These are phyloP conservation scores for Funneliformis mosseae DNA, from an alignment of 192 early-diverging fungal genomes.

Conservation along the genomic window DNA sequence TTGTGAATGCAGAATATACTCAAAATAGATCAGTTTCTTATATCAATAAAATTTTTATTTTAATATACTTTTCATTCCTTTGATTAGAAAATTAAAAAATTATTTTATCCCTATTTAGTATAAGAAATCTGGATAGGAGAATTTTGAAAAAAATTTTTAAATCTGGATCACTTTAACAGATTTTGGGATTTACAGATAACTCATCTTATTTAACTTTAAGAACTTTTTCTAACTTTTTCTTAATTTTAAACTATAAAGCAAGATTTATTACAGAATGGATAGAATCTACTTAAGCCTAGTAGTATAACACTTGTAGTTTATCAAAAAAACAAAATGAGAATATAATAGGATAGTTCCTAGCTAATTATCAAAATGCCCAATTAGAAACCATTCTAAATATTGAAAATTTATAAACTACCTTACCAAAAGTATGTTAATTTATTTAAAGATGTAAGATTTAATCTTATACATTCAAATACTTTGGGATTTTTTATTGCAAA, in stretches of 20 bases:
- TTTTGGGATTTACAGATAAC: slow-evolving; percentile 67
- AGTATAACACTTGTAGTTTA: slow-evolving; percentile 90
- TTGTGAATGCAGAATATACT: slow-evolving; percentile 74
- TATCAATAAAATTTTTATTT: no score
- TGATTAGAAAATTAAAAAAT: no score
- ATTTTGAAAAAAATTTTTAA: slow-evolving; percentile 77
- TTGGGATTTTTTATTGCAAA: slow-evolving; percentile 83
- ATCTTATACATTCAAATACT: slow-evolving; percentile 64
- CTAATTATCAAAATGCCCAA: slow-evolving; percentile 42
- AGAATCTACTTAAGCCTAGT: slow-evolving; percentile 67
- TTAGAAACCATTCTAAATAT: slow-evolving; percentile 59
- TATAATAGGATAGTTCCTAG: slow-evolving; percentile 79
- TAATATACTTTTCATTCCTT: no score
- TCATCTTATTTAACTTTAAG: neutral
- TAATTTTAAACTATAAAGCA: slow-evolving; percentile 39
- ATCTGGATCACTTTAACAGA: slow-evolving; percentile 56
- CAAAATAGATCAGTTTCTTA: slow-evolving; percentile 89
- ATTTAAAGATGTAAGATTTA: slow-evolving; percentile 57
- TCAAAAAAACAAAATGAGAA: slow-evolving; percentile 84
- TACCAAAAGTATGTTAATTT: slow-evolving; percentile 13
- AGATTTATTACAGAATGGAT: slow-evolving; percentile 74
- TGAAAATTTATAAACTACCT: slow-evolving; percentile 39
- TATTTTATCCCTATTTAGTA: slow-evolving; percentile 65
- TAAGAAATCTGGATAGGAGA: slow-evolving; percentile 77
- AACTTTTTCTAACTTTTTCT: neutral